These are phyloP conservation scores for Rhododendron griersonianum DNA, from an alignment of 148 eudicot species.

Conservation along the genomic window DNA sequence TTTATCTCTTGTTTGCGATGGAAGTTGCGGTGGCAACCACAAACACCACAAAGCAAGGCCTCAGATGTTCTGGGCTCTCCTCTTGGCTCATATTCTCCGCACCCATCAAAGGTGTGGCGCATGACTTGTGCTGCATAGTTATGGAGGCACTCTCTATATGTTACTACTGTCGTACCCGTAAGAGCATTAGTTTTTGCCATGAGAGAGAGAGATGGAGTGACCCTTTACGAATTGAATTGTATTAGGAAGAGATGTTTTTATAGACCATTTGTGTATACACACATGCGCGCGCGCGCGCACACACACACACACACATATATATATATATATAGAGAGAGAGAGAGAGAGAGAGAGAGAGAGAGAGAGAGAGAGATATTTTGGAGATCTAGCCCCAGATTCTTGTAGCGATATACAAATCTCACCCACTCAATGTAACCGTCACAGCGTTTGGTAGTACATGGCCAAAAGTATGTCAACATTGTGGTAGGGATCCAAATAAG, in stretches of 20 bases:
- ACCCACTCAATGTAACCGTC: not conserved
- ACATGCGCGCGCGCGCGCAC: too few species aligned
- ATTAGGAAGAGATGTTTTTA: not conserved
- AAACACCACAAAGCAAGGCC: not conserved
- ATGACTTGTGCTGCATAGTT: slow-evolving; percentile 1
- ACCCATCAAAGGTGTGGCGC: slow-evolving; percentile 3
- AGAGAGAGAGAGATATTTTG: not conserved
- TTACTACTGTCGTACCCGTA: too few species aligned
- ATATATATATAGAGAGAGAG: too few species aligned
- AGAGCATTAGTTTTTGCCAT: not conserved
- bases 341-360: too few species aligned
- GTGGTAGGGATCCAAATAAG: not conserved
- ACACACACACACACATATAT: too few species aligned
- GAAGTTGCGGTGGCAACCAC: slow-evolving; percentile 1
- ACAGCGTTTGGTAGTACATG: not conserved
- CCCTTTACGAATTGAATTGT: not conserved
- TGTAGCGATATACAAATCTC: not conserved
- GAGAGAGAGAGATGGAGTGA: not conserved
- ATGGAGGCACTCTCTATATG: not conserved
- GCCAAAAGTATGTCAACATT: not conserved
- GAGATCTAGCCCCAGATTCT: not conserved
- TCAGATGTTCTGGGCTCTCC: not conserved
- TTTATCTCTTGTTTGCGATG: not conserved
- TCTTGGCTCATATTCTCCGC: not conserved
- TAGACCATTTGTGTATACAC: not conserved